Base-by-base conservation (phyloP, 768 basidiomycete genomes). In the Cystofilobasidium macerans region DNA sequence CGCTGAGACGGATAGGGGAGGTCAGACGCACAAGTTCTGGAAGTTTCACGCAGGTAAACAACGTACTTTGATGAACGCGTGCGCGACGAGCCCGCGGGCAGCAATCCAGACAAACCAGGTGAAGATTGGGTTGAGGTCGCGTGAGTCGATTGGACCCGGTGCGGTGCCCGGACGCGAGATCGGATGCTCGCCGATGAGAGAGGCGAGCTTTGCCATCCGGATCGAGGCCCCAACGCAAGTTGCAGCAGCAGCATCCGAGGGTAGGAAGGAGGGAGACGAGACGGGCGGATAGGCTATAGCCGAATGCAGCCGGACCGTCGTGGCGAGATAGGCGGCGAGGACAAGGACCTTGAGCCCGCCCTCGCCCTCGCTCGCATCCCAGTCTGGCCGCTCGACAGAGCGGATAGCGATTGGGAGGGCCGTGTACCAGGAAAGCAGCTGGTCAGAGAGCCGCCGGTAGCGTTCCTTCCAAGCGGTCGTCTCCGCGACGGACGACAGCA, bases 231-330 rank as follows among this genome's bases (percentile, higher is more conserved):
- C 48, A 26, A 65, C 38, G n/a, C 64, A 65, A 0, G 57, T 36
- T 22, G 43, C 38, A 0, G 54, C 64, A 13, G 64, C 64, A 16
- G 64, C 26, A 7, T 65, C 64, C 0, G 64, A 65, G 0, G 64
- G 64, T 9, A 65, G 45, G 51, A 65, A 65, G 0, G 57, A 40
- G 0, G 64, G 57, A 16, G 64, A 65, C 1, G 64, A 65, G 18
- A 59, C 57, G 24, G 64, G 58, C 32, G 64, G 64, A 51, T 65
- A 65, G 64, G 64, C 64, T 6, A 57, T 20, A 9, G 64, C 64
- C 22, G 64, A 65, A 14, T 65, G 64, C 0, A 65, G 58, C 16
- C 64, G 43, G 12, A 65, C 43, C 45, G 43, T 59, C 28, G 64
- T 65, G 1, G 64, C 64, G 26, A 40, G 42, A 51, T 22, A 65